Conservation (phyloP, 2,329 filamentous ascomycete species). For the Fusarium stilboides region DNA sequence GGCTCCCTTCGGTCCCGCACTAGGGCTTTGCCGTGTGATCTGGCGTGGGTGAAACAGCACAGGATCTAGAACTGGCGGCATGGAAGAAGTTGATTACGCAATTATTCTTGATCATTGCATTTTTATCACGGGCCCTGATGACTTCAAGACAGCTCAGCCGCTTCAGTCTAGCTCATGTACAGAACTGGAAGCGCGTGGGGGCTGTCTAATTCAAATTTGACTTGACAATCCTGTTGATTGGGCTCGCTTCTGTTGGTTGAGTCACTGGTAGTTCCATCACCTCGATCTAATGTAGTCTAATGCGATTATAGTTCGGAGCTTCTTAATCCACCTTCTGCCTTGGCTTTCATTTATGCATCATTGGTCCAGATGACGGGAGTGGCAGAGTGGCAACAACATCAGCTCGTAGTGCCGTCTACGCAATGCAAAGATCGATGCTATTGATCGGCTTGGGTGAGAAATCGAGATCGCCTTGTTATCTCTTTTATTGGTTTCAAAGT, state of each 20-base stretch:
- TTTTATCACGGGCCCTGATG: background rate
- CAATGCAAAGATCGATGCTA: too few species aligned
- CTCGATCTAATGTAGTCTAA: background rate
- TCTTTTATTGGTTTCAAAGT: too few species aligned
- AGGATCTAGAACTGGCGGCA: background rate
- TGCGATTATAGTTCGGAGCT: too few species aligned
- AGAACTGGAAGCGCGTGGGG: background rate
- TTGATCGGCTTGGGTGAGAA: too few species aligned
- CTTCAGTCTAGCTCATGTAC: background rate
- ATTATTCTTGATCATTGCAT: background rate
- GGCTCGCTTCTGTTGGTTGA: background rate
- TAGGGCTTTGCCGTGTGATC: background rate
- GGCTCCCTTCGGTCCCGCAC: background rate
- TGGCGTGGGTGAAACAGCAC: background rate
- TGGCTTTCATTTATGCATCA: too few species aligned
- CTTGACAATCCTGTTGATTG: background rate
- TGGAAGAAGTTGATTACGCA: background rate
- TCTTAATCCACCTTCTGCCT: too few species aligned
- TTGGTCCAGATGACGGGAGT: too few species aligned
- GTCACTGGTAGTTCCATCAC: background rate
- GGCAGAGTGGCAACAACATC: too few species aligned
- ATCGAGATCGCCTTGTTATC: too few species aligned
- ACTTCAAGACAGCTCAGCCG: background rate
- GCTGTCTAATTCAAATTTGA: background rate
- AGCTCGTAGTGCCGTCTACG: too few species aligned